Base-by-base conservation (phyloP, 1,139 yeast species). In the Suhomyces anneliseae region DNA sequence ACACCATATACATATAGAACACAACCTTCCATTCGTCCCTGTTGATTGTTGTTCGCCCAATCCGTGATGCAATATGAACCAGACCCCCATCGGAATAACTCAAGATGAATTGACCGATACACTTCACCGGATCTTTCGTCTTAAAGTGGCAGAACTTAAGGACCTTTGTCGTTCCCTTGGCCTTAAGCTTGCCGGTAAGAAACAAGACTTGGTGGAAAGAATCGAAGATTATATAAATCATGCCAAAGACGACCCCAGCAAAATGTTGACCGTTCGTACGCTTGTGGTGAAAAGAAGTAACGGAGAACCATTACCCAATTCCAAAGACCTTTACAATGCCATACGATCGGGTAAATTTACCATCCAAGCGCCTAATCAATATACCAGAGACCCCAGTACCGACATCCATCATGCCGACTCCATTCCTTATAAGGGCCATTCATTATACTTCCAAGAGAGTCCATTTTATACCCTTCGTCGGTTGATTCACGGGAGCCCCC, bases 381-480 rank as follows among this genome's bases (percentile, higher is more conserved):
- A 44, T 33, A n/a, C 38, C 11, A 11, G 34, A 38, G 40, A 27
- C 36, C 27, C n/a, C 26, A 27, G 46, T 41, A 39, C 39, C 31
- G 50, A 12, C 39, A 44, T 42, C 31, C 57, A 50, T 37, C 35
- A 42, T 8, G 32, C 33, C 27, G 66, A 62, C 32, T 55, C 66
- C 7, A 36, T 31, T 6, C 56, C 70, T 4, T 58, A 57, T 43
- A 51, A 51, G 34, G 62, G 58, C 27, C 78, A 78, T 39, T 64
- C 71, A 54, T 52, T 80, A 5, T 72, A 74, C 52, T 82, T 82
- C 63, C 64, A 66, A 40, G 74, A 68, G 36, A 74, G 77, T 39
- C 85, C 85, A 2, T 84, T 83, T 59, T 84, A 73, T 58, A 62
- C 59, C 9, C 60, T 80, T 34, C 70, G 70, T 43, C 62, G 77